Base-by-base conservation (phyloP, 2,329 filamentous ascomycete genomes). In the Penicillium sp. region DNA sequence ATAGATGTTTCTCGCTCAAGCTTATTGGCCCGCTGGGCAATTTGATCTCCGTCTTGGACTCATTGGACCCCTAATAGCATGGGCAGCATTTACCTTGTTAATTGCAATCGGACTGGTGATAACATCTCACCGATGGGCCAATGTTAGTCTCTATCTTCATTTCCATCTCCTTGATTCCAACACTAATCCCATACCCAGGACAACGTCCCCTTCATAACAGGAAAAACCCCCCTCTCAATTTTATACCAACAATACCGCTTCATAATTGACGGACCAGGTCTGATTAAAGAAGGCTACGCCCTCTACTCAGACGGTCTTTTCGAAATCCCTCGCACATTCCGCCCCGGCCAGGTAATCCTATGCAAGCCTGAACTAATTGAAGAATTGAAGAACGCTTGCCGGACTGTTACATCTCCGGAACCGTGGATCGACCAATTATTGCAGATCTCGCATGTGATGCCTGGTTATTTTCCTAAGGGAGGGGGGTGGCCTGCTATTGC, bases 391-490 rank as follows among this genome's bases (percentile, higher is more conserved):
- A 65, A 56, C 26, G 56, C 50, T 10, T 51, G 43, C 16, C 60
- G 58, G 39, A 51, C 56, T 7, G 46, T 61, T 33, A 57, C 54
- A 9, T 66, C 64, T 1, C 61, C 64, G 1, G 64, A 66, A 52
- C 64, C 64, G 31, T 66, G 62, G 64, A 63, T 66, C 57, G 64
- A 66, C 26, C 60, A 66, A 54, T 52, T 66, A n/a, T 55, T 63
- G 3, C 62, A 67, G 19, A 61, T 65, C 31, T 78, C 83, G 1
- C 54, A 66, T 4, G 81, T 82, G 60, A 70, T 66, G 64, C 59
- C 64, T 26, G 62, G 64, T 0, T 66, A 65, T 37, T 66, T 66
- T 16, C 64, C 57, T 4, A 50, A 50, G 10, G 62, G 29, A 1
- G 55, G 51, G 24, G 62, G 62, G 21, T 66, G 64, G 64, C 64